Conservation (phyloP, 2,329 filamentous ascomycete species). For the Pseudogymnoascus sp. region DNA sequence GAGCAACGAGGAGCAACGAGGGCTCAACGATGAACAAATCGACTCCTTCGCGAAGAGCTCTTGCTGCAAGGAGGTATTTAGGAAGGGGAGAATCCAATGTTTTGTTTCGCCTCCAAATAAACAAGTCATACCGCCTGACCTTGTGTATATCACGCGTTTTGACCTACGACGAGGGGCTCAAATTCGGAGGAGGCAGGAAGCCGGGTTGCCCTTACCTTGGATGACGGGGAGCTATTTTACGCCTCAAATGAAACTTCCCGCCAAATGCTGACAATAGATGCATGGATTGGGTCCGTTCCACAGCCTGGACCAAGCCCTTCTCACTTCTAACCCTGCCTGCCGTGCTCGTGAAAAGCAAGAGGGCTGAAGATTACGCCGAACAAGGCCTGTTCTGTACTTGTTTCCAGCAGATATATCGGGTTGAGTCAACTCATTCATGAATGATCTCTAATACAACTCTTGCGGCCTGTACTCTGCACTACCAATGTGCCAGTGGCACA, state of each 20-base stretch:
- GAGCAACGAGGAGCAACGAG: conserved; percentile 3
- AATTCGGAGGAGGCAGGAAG: neutral
- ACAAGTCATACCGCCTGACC: neutral
- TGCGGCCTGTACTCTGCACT: neutral
- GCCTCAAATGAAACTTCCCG: neutral
- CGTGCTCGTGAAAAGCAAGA: neutral
- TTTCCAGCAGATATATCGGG: neutral
- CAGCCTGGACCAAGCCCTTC: conserved; percentile 4
- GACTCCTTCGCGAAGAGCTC: neutral
- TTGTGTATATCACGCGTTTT: neutral
- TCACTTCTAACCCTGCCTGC: neutral
- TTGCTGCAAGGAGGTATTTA: neutral
- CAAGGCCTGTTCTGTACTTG: neutral
- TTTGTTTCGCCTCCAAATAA: neutral
- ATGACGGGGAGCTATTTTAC: neutral
- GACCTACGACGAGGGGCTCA: neutral
- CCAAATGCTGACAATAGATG: neutral
- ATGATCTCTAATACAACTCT: neutral
- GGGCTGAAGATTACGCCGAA: neutral
- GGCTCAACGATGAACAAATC: neutral
- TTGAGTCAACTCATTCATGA: neutral
- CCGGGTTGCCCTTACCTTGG: neutral
- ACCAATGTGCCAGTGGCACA: neutral
- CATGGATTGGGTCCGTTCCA: neutral
- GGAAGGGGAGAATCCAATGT: neutral